These are phyloP conservation scores for Kodamaea plutei DNA, from an alignment of 1,139 yeast genomes.

Conservation along the genomic window DNA sequence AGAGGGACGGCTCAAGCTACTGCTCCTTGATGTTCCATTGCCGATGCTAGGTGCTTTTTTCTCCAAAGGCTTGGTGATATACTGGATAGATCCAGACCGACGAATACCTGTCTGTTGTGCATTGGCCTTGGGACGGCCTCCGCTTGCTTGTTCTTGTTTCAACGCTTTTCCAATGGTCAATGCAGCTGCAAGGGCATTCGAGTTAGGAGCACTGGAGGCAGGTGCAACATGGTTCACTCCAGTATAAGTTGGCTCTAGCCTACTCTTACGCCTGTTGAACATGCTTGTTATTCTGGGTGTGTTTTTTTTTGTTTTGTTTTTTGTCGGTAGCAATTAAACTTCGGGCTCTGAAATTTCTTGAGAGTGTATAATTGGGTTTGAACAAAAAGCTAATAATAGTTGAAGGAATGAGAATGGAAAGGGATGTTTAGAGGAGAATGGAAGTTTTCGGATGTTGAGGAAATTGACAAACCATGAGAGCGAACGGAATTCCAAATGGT, in stretches of 20 bases:
- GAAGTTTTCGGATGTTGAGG: no score
- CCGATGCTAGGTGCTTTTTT: slow-evolving; percentile 2
- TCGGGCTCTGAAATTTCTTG: no score
- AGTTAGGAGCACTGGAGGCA: slow-evolving; percentile 32
- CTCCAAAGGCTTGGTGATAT: slow-evolving; percentile 11
- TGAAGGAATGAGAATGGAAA: no score
- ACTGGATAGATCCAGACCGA: slow-evolving; percentile 14
- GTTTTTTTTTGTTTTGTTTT: not conserved
- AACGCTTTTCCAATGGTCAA: slow-evolving; percentile 38
- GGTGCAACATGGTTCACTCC: slow-evolving; percentile 42
- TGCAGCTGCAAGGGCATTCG: slow-evolving; percentile 46
- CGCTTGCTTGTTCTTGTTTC: slow-evolving; percentile 14
- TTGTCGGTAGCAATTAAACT: not conserved
- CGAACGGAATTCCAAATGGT: no score
- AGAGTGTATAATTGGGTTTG: no score
- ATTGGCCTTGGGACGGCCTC: slow-evolving; percentile 8
- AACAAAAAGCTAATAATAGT: no score
- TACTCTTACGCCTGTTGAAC: slow-evolving; percentile 36
- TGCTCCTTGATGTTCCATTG: slow-evolving; percentile 2
- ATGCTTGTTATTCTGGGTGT: slow-evolving; percentile 19
- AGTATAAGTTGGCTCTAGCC: slow-evolving; percentile 39
- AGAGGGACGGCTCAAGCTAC: not conserved
- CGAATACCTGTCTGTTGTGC: slow-evolving; percentile 9
- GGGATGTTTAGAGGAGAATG: no score
- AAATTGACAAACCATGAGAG: no score